phyloP scores from a whole-genome alignment of 2,329 filamentous ascomycete genomes.

The Xylaria sp. region DNA sequence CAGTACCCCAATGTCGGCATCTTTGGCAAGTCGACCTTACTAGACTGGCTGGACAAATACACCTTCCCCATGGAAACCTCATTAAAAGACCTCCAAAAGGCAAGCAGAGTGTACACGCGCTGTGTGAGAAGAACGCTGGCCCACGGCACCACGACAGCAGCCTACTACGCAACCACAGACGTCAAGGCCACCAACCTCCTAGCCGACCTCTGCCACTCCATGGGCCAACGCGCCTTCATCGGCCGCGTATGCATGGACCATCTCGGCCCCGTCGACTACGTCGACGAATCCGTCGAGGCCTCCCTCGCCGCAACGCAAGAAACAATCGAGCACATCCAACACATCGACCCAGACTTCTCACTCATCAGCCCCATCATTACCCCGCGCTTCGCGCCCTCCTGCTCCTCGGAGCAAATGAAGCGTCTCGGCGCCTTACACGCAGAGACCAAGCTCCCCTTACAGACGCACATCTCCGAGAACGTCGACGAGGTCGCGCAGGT shows the following conservation, averaged over 20 bases:
- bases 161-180: slow-evolving; percentile 92
- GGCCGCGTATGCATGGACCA: slow-evolving; percentile 94
- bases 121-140: slow-evolving; percentile 75
- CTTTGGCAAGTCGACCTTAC: slow-evolving; percentile 86
- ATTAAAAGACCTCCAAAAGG: slow-evolving; percentile 57
- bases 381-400: slow-evolving; percentile 61
- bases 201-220: slow-evolving; percentile 69
- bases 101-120: slow-evolving; percentile 67
- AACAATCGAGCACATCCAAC: slow-evolving; percentile 60
- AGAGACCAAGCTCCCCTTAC: slow-evolving; percentile 61
- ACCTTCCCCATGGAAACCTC: slow-evolving; percentile 90
- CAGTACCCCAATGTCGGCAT: slow-evolving; percentile 94
- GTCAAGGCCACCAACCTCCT: slow-evolving; percentile 87
- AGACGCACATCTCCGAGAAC: slow-evolving; percentile 92
- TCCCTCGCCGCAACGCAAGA: slow-evolving; percentile 52
- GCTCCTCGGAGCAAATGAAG: slow-evolving; percentile 53
- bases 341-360: slow-evolving; percentile 57
- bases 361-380: slow-evolving; percentile 79
- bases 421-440: slow-evolving; percentile 60
- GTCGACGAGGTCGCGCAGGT: slow-evolving; percentile 67
- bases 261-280: slow-evolving; percentile 70
- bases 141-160: slow-evolving; percentile 86
- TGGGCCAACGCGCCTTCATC: slow-evolving; percentile 84
- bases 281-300: slow-evolving; percentile 60
- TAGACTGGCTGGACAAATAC: slow-evolving; percentile 91